Evolutionary conservation across 768 basidiomycete genomes (phyloP).

Genomic region (Podaxis sp.): DNA sequence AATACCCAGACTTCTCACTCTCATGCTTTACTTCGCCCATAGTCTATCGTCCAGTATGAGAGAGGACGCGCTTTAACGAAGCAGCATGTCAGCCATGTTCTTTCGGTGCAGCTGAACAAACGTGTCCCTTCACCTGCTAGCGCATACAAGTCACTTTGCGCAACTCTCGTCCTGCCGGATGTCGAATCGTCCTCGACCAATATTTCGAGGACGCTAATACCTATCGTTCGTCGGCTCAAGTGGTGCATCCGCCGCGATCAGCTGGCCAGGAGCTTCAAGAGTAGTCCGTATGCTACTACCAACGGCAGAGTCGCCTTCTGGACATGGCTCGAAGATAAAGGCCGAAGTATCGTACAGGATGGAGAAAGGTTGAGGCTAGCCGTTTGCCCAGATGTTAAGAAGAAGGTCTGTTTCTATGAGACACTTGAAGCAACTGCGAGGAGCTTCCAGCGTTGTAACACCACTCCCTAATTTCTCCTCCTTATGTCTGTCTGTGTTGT

Average conservation of each 20-base stretch:
- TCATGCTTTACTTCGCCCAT: conserved; percentile 12
- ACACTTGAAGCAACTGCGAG: conserved; percentile 20
- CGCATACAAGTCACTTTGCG: conserved; percentile 5
- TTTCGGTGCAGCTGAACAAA: conserved; percentile 53
- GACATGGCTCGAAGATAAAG: conserved; percentile 57
- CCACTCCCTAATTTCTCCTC: neutral
- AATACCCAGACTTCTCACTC: neutral
- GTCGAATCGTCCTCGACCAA: conserved; percentile 55
- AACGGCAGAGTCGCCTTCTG: conserved; percentile 36
- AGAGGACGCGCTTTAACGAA: conserved; percentile 52
- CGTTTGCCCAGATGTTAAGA: conserved; percentile 61
- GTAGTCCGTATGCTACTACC: conserved; percentile 29
- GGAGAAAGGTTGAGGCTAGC: conserved; percentile 66
- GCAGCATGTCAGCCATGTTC: conserved; percentile 46
- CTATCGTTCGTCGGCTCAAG: conserved; percentile 64
- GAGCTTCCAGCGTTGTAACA: neutral
- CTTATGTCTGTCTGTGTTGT: too few relatives aligned
- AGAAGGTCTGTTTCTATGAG: conserved; percentile 62
- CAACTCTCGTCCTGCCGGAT: conserved; percentile 44
- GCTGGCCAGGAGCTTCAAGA: conserved; percentile 56
- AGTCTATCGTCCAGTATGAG: conserved; percentile 73
- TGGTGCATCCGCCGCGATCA: conserved; percentile 68
- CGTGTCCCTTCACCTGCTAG: conserved; percentile 24
- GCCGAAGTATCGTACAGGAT: conserved; percentile 50
- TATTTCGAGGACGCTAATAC: conserved; percentile 60